These are phyloP conservation scores for Pseudogymnoascus sp. DNA, from an alignment of 2,329 filamentous ascomycete species.

Conservation along the genomic window DNA sequence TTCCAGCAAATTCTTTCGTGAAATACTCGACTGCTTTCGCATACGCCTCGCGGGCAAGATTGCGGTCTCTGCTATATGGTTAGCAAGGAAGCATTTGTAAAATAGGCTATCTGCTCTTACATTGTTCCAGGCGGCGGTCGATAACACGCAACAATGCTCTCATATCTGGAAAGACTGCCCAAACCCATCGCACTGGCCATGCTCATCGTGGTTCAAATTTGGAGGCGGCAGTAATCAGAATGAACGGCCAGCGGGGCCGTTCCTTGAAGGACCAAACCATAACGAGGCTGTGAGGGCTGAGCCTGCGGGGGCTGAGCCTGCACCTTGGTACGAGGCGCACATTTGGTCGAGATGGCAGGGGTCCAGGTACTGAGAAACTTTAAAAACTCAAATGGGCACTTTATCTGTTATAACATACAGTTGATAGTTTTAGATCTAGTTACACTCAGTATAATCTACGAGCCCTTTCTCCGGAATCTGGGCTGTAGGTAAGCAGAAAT, in stretches of 20 bases:
- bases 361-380: too few species aligned
- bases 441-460: constrained; percentile 10
- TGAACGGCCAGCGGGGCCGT: background rate
- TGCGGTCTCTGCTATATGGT: background rate
- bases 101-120: background rate
- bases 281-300: background rate
- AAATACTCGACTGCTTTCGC: constrained; percentile 10
- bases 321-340: background rate
- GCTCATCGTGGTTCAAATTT: background rate
- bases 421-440: background rate
- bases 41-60: constrained; percentile 14
- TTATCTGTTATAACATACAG: background rate
- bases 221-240: background rate
- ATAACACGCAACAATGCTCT: background rate
- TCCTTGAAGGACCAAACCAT: background rate
- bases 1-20: constrained; percentile 9
- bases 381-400: too few species aligned
- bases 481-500: constrained; percentile 9
- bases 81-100: background rate
- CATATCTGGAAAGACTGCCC: background rate
- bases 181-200: too few species aligned
- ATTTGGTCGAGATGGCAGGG: background rate
- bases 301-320: background rate
- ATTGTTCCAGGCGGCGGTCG: background rate
- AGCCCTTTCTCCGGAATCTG: constrained; percentile 7